phyloP scores from a whole-genome alignment of 1,284 basidiomycete species.

The Moesziomyces sp. region DNA sequence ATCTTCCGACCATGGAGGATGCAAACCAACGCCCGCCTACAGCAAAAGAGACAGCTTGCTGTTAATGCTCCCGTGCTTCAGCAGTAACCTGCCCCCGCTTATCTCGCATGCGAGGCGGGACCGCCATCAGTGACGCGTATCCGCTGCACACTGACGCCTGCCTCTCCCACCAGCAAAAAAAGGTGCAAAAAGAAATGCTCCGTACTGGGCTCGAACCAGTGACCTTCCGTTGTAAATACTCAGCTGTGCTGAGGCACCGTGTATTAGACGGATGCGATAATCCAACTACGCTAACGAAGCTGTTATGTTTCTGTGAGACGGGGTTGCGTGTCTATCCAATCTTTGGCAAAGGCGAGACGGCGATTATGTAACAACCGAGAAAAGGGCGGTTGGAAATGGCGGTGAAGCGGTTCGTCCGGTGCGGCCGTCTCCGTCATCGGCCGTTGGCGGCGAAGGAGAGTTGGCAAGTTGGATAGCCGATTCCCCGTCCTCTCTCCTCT shows the following conservation, averaged over 20 bases:
- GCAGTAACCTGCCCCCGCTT: no score
- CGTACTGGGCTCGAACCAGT: slow-evolving; percentile 57
- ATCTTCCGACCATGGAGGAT: no score
- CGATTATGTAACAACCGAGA: not conserved
- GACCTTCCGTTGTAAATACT: slow-evolving; percentile 50
- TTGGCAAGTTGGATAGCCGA: slow-evolving; percentile 19
- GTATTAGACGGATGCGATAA: slow-evolving; percentile 51
- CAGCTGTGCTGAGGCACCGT: slow-evolving; percentile 30
- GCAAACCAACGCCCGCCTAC: no score
- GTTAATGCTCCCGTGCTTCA: no score
- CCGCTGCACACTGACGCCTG: no score
- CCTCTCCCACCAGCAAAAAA: no score
- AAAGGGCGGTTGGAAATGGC: not conserved
- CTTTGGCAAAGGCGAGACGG: not conserved
- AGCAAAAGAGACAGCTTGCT: no score
- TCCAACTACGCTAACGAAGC: slow-evolving; percentile 51
- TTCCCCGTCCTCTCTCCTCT: slow-evolving; percentile 10
- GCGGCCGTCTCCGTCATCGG: slow-evolving; percentile 22
- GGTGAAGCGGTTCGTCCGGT: slow-evolving; percentile 5
- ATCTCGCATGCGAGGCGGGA: no score
- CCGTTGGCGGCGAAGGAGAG: slow-evolving; percentile 1
- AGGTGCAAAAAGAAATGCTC: slow-evolving; percentile 21
- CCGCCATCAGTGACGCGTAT: no score
- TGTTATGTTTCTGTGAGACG: not conserved
- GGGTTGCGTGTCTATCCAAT: not conserved